These are phyloP conservation scores for Naganishia vaughanmartiniae DNA, from an alignment of 768 basidiomycete species.

Conservation along the genomic window DNA sequence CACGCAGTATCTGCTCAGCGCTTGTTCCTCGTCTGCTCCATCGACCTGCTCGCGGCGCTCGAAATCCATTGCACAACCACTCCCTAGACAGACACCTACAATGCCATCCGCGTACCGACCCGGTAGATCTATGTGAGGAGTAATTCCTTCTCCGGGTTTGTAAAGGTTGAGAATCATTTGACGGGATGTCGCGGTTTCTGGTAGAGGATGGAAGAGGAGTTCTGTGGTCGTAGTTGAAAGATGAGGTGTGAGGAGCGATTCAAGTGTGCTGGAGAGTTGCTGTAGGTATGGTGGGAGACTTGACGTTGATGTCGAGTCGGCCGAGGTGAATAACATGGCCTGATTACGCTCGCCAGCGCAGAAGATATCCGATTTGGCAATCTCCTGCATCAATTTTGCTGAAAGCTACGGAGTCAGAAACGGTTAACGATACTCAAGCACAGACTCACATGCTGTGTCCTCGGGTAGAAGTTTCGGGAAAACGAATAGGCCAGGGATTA, in stretches of 20 bases:
- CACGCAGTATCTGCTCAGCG: constrained; percentile 54
- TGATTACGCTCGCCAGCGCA: constrained; percentile 61
- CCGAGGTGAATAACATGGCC: constrained; percentile 78
- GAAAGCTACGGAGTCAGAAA: constrained; percentile 13
- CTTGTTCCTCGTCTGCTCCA: constrained; percentile 6
- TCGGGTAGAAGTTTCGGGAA: constrained; percentile 36
- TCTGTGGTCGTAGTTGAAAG: constrained; percentile 59
- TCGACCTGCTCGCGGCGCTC: constrained; percentile 39
- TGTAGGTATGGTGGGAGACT: constrained; percentile 46
- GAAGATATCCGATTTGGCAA: constrained; percentile 44
- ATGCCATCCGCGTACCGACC: constrained; percentile 84
- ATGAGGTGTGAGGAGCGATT: constrained; percentile 56
- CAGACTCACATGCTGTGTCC: constrained; percentile 38
- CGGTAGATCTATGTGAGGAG: constrained; percentile 81
- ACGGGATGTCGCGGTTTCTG: not conserved
- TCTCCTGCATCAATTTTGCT: constrained; percentile 32
- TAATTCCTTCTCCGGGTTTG: constrained; percentile 81
- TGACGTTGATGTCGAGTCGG: constrained; percentile 43
- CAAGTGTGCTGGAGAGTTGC: constrained; percentile 59
- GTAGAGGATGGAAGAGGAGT: constrained; percentile 30
- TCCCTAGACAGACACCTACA: constrained; percentile 76
- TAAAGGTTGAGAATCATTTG: constrained; percentile 92
- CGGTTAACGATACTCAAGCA: not conserved
- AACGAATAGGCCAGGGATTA: constrained; percentile 45
- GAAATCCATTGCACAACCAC: constrained; percentile 79